Conservation (phyloP, 164 flowering plant species). For the Stephania yunnanensis region DNA sequence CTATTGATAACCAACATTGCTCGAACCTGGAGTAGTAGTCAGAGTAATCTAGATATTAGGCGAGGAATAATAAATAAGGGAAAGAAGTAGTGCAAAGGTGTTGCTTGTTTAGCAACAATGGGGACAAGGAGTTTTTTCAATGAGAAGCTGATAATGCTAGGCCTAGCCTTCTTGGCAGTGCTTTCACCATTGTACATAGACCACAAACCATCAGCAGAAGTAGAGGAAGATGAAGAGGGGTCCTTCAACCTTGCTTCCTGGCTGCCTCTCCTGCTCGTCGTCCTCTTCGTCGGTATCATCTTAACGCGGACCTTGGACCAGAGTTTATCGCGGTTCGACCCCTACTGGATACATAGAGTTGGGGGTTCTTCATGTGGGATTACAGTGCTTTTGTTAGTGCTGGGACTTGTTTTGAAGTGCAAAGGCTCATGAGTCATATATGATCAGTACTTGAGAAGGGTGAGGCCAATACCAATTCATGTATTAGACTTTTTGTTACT, state of each 20-base stretch:
- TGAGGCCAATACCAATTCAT: background rate
- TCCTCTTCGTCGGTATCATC: slow-evolving; percentile 44
- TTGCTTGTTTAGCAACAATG: slow-evolving; percentile 14
- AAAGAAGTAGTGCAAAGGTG: slow-evolving; percentile 2
- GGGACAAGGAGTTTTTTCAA: slow-evolving; percentile 33
- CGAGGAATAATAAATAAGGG: no score
- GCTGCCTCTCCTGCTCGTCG: slow-evolving; percentile 55
- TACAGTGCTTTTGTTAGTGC: slow-evolving; percentile 42
- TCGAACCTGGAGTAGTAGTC: no score
- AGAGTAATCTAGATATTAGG: no score
- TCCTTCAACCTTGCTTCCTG: slow-evolving; percentile 24
- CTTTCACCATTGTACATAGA: slow-evolving; percentile 72
- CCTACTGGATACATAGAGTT: slow-evolving; percentile 83
- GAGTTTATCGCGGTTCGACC: slow-evolving; percentile 51
- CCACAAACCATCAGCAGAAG: slow-evolving; percentile 26
- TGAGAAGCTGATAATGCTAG: slow-evolving; percentile 47
- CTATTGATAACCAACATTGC: no score
- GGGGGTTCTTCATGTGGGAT: slow-evolving; percentile 88
- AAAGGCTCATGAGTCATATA: slow-evolving; percentile 27
- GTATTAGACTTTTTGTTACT: background rate
- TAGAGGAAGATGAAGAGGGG: slow-evolving; percentile 31
- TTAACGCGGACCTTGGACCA: slow-evolving; percentile 43
- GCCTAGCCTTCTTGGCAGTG: slow-evolving; percentile 50
- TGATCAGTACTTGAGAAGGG: slow-evolving; percentile 14
- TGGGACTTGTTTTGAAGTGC: slow-evolving; percentile 56